These are phyloP conservation scores for Immersiporthe knoxdaviesiana DNA, from an alignment of 2,329 filamentous ascomycete species.

Conservation along the genomic window DNA sequence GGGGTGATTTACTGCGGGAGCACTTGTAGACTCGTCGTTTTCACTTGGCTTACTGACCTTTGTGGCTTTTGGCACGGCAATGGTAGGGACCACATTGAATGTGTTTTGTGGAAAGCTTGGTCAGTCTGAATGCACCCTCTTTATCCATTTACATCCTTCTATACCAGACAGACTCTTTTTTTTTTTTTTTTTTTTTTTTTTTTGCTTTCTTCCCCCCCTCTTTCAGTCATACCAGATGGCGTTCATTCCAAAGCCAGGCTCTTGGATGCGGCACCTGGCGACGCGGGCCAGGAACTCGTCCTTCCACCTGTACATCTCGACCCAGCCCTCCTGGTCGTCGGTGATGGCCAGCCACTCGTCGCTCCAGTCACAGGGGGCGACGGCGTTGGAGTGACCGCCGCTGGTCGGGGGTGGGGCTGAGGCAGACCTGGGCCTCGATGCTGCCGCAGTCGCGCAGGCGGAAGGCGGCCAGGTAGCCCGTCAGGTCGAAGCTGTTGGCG, in stretches of 20 bases:
- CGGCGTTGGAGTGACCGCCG: slow-evolving; percentile 86
- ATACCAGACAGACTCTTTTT: no score
- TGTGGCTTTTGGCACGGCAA: no score
- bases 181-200: no score
- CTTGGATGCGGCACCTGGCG: slow-evolving; percentile 74
- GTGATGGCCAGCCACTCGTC: slow-evolving; percentile 91
- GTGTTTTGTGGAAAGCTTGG: no score
- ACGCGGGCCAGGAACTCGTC: slow-evolving; percentile 80
- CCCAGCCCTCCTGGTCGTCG: slow-evolving; percentile 83
- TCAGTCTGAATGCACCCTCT: no score
- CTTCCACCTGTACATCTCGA: slow-evolving; percentile 87
- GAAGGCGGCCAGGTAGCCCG: slow-evolving; percentile 84
- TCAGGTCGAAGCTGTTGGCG: slow-evolving; percentile 73
- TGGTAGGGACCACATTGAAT: no score
- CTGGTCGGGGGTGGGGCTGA: slow-evolving; percentile 86
- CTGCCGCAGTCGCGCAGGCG: slow-evolving; percentile 68
- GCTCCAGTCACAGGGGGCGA: slow-evolving; percentile 80
- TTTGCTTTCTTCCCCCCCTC: not conserved
- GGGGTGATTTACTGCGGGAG: no score
- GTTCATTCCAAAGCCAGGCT: slow-evolving; percentile 95
- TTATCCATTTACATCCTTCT: no score
- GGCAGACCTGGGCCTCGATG: slow-evolving; percentile 76
- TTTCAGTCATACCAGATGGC: slow-evolving; percentile 89
- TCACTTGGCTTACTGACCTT: no score
- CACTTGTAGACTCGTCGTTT: no score